A percentile compares a stretch with the other conserved stretches of the same genome.
These are phyloP conservation scores for Nidularia sp. DNA, from an alignment of 768 basidiomycete genomes.

Conservation along the genomic window DNA sequence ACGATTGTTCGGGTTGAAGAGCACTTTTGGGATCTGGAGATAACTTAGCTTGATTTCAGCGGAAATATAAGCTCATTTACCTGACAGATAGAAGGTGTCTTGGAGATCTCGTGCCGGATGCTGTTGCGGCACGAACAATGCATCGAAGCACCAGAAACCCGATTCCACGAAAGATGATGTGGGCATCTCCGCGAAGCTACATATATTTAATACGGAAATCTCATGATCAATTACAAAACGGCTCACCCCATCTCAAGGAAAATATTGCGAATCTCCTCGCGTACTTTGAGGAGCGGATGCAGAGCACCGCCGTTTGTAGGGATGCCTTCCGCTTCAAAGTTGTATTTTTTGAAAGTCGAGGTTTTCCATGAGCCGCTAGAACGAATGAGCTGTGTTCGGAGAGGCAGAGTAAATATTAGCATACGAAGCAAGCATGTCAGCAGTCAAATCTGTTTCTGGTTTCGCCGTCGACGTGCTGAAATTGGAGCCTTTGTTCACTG, in stretches of 20 bases:
- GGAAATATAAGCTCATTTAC: slow-evolving; percentile 32
- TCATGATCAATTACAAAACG: neutral
- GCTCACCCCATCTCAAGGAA: slow-evolving; percentile 99
- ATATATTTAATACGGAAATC: slow-evolving; percentile 1
- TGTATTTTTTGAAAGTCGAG: slow-evolving; percentile 94
- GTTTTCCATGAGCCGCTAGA: slow-evolving; percentile 91
- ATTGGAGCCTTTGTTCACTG: slow-evolving; percentile 75
- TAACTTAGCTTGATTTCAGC: neutral
- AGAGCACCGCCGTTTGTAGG: slow-evolving; percentile 88
- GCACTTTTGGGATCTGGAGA: slow-evolving; percentile 71
- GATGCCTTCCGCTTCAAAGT: slow-evolving; percentile 94
- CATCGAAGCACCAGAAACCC: slow-evolving; percentile 99
- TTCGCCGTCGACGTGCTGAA: slow-evolving; percentile 92
- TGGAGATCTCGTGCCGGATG: slow-evolving; percentile 97
- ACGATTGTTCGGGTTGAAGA: slow-evolving; percentile 70
- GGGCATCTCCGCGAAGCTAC: slow-evolving; percentile 97
- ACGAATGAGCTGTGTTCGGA: slow-evolving; percentile 4
- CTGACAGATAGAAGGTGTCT: slow-evolving; percentile 98
- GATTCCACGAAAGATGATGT: slow-evolving; percentile 95
- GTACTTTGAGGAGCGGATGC: slow-evolving; percentile 94
- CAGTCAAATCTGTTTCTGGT: slow-evolving; percentile 94
- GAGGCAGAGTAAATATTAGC: slow-evolving; percentile 19
- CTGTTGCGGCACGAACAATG: slow-evolving; percentile 97
- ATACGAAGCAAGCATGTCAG: slow-evolving; percentile 90
- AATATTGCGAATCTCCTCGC: slow-evolving; percentile 95